A percentile compares a stretch with the other conserved stretches of the same genome.
These are phyloP conservation scores for Martiniozyma asiatica DNA, from an alignment of 1,139 yeast species.

Conservation along the genomic window DNA sequence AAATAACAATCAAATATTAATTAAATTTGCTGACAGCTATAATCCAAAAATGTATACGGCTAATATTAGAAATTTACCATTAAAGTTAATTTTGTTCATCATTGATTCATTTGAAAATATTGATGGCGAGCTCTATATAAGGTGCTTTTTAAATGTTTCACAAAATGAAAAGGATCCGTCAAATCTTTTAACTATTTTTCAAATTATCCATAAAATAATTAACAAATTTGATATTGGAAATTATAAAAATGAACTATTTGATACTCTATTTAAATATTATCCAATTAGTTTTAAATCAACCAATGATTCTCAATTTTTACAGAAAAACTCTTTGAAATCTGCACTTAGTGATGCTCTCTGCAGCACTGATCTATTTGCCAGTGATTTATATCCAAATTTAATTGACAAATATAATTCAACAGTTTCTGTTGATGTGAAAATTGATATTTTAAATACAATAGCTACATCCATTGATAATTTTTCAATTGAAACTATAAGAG, in stretches of 20 bases:
- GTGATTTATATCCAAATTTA: slow-evolving; percentile 64
- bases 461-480: slow-evolving; percentile 43
- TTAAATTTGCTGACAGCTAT: slow-evolving; percentile 31
- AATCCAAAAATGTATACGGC: slow-evolving; percentile 57
- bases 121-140: slow-evolving; percentile 27
- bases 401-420: slow-evolving; percentile 81
- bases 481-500: slow-evolving; percentile 32
- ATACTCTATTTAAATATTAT: slow-evolving; percentile 84
- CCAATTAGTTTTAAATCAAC: slow-evolving; percentile 96
- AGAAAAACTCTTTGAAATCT: slow-evolving; percentile 57
- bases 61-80: slow-evolving; percentile 48
- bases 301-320: slow-evolving; percentile 78
- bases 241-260: slow-evolving; percentile 58
- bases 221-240: slow-evolving; percentile 29
- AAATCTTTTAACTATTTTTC: slow-evolving; percentile 63
- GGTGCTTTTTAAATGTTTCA: slow-evolving; percentile 55
- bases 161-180: slow-evolving; percentile 92
- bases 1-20: slow-evolving; percentile 20
- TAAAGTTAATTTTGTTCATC: slow-evolving; percentile 21
- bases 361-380: slow-evolving; percentile 53
- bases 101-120: too few relatives aligned
- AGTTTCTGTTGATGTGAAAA: slow-evolving; percentile 43
- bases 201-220: slow-evolving; percentile 41
- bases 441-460: slow-evolving; percentile 62
- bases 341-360: slow-evolving; percentile 51